A percentile compares a stretch with the other conserved stretches of the same genome.
Conservation (phyloP, 495 filamentous ascomycete species). For the Lophiostoma macrostomum region DNA sequence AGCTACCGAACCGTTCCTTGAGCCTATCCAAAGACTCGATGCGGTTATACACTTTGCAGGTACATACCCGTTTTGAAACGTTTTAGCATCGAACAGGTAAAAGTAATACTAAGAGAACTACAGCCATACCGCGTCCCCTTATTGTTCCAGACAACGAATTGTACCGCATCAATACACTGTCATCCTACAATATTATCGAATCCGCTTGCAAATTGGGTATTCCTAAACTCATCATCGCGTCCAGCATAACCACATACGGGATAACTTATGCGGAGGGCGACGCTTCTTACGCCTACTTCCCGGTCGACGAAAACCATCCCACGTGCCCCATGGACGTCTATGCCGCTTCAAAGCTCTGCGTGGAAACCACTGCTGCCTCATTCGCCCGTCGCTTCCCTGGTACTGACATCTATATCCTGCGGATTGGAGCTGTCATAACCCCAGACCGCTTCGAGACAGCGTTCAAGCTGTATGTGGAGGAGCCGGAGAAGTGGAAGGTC, state of each 20-base stretch:
- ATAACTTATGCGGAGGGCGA: slow-evolving; percentile 13
- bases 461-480: slow-evolving; percentile 1
- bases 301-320: slow-evolving; percentile 1
- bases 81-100: too few species aligned
- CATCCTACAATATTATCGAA: slow-evolving; percentile 11
- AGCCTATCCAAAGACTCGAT: slow-evolving; percentile 2
- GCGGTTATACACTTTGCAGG: slow-evolving; percentile 12
- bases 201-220: slow-evolving; percentile 17
- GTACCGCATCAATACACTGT: slow-evolving; percentile 8
- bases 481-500: slow-evolving; percentile 7
- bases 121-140: slow-evolving; percentile 7
- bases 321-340: slow-evolving; percentile 16
- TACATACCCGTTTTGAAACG: background rate
- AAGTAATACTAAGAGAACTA: background rate
- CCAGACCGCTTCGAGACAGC: background rate
- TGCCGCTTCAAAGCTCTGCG: slow-evolving; percentile 9
- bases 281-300: background rate
- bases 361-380: background rate
- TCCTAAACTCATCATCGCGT: slow-evolving; percentile 10
- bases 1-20: slow-evolving; percentile 5
- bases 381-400: slow-evolving; percentile 10
- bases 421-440: slow-evolving; percentile 5
- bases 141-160: slow-evolving; percentile 7
- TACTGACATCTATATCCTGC: background rate
- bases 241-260: slow-evolving; percentile 9